phyloP scores from a whole-genome alignment of 1,284 basidiomycete species.

The Ganoderma meredithae region DNA sequence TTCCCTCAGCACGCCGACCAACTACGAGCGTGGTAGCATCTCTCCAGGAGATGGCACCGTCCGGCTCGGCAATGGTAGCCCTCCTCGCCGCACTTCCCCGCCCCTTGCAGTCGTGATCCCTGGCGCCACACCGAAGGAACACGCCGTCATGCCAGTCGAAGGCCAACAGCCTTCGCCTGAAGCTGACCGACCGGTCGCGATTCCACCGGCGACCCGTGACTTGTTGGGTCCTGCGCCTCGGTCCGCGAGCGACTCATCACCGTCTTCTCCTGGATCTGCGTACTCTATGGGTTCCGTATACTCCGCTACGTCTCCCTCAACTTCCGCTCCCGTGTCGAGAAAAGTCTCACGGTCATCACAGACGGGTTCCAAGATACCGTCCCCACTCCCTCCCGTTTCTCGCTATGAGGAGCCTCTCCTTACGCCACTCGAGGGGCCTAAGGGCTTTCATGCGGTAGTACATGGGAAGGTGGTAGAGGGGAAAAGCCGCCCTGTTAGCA shows the following conservation, averaged over 20 bases:
- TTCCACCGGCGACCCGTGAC: slow-evolving; percentile 31
- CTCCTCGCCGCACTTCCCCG: slow-evolving; percentile 23
- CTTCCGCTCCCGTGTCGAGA: slow-evolving; percentile 22
- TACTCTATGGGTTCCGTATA: slow-evolving; percentile 27
- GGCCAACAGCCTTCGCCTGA: slow-evolving; percentile 26
- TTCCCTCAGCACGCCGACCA: slow-evolving; percentile 23
- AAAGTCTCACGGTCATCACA: slow-evolving; percentile 21
- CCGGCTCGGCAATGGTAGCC: slow-evolving; percentile 15
- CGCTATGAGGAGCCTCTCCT: slow-evolving; percentile 34
- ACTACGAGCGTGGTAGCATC: slow-evolving; percentile 22
- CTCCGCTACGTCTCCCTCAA: slow-evolving; percentile 26
- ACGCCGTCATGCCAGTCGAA: slow-evolving; percentile 6
- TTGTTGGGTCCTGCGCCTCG: slow-evolving; percentile 28
- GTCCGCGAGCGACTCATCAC: slow-evolving; percentile 23
- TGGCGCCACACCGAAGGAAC: slow-evolving; percentile 12
- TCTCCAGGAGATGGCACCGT: slow-evolving; percentile 19
- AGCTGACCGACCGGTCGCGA: slow-evolving; percentile 5
- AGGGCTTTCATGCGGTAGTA: slow-evolving; percentile 42
- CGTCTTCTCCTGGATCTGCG: slow-evolving; percentile 27
- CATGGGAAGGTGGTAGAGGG: slow-evolving; percentile 40
- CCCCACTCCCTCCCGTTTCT: slow-evolving; percentile 16
- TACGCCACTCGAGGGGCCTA: slow-evolving; percentile 32
- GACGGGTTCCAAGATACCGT: slow-evolving; percentile 16
- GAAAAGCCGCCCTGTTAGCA: slow-evolving; percentile 28
- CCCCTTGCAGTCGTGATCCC: slow-evolving; percentile 30